Evolutionary conservation across 768 basidiomycete species (phyloP), one percentile per base, ranked within the genome.

Genomic region (Leccinum arenicola): DNA sequence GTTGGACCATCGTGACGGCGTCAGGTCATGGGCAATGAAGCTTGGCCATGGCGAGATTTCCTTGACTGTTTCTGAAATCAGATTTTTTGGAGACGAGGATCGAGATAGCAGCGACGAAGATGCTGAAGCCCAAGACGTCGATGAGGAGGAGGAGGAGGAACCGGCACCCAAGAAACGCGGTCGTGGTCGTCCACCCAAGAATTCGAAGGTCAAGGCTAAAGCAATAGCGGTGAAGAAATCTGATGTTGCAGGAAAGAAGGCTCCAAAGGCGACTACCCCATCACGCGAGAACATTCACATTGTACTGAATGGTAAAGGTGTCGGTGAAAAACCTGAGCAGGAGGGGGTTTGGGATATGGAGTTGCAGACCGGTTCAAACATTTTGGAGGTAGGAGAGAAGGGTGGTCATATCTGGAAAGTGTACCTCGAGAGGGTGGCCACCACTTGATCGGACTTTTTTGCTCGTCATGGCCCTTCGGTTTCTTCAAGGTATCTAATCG

Each of bases 331-430:
- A 50, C 70, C 78, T 38, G 81, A 78, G 25, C 72, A 75, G 17
- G 71, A 76, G 49, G 81, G 82, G 1, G 73, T 80, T 54, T 93
- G 91, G 91, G 79, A 81, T 63, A 74, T 90, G 15, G 79, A 81
- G 17, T 72, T 91, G 17, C 77, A 82, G 1, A 68, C 76, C 4
- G 91, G 91, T 14, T 65, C 76, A 5, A 89, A 83, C 64, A 73
- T 84, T 17, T 70, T 93, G 29, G 91, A 93, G 70, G 74, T 93
- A 25, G 89, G 90, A 35, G 88, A 89, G 75, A 81, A 80, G 65
- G 85, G 82, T 35, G 88, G 88, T 10, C 70, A 84, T 64, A 70
- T 83, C 25, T 91, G 89, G 89, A 89, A 86, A 71, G 76, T 88
- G 23, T 87, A 87, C 68, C 73, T 86, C 47, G 82, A 85, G 63